A percentile compares a stretch with the other conserved stretches of the same genome.
Conservation (phyloP, 352 stramenopile genomes). For the Salisapilia sapeloensis region DNA sequence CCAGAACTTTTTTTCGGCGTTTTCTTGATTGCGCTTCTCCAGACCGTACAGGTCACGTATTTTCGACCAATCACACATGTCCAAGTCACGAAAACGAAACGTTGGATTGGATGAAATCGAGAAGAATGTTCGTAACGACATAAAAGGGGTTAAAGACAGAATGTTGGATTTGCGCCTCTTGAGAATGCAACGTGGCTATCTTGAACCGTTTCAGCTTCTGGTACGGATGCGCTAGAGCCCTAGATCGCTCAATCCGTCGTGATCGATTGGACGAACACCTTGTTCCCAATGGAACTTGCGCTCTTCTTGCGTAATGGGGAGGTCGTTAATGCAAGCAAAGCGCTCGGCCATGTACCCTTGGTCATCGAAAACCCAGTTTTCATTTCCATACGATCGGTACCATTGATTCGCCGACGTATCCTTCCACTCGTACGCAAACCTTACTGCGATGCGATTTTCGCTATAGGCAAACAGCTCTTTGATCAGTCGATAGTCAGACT, state of each 20-base stretch:
- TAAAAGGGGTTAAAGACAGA: no score
- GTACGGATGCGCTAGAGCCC: slow-evolving; percentile 4
- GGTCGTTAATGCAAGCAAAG: slow-evolving; percentile 79
- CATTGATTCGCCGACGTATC: slow-evolving; percentile 33
- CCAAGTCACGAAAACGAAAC: no score
- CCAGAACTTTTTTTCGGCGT: no score
- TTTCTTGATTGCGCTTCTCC: no score
- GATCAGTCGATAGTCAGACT: slow-evolving; percentile 77
- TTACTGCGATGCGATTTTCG: slow-evolving; percentile 74
- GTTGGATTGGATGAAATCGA: no score
- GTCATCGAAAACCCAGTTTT: slow-evolving; percentile 82
- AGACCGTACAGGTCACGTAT: no score
- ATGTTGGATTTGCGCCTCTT: no score
- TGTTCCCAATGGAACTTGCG: slow-evolving; percentile 47
- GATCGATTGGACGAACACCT: slow-evolving; percentile 23
- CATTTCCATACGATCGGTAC: slow-evolving; percentile 76
- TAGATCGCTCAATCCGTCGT: slow-evolving; percentile 5
- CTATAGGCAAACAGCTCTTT: slow-evolving; percentile 79
- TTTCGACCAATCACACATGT: no score
- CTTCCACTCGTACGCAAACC: slow-evolving; percentile 79
- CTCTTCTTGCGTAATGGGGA: slow-evolving; percentile 48
- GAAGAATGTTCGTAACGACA: no score
- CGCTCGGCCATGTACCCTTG: slow-evolving; percentile 70
- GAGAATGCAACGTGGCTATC: no score
- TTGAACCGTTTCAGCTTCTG: no score